phyloP scores from a whole-genome alignment of 2,329 filamentous ascomycete genomes.

The Didymella lethalis region DNA sequence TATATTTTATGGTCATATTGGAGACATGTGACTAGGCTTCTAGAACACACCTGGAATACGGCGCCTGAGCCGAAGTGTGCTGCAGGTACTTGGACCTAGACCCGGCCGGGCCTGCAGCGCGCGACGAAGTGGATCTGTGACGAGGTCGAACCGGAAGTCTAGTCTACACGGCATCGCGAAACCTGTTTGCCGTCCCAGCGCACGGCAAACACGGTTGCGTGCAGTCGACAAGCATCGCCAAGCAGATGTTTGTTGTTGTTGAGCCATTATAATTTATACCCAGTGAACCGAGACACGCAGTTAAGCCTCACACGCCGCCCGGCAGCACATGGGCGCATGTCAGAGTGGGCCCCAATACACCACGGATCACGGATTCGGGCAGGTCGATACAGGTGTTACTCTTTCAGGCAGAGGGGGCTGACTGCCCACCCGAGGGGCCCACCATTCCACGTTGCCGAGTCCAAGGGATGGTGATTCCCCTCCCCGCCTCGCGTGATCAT shows the following conservation, averaged over 20 bases:
- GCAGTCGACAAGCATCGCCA: slow-evolving; percentile 10
- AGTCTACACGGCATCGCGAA: not conserved
- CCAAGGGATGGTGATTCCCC: slow-evolving; percentile 1
- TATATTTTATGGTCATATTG: not conserved
- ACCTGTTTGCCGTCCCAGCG: not conserved
- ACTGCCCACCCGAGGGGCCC: slow-evolving; percentile 20
- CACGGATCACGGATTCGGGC: slow-evolving; percentile 3
- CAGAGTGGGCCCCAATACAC: slow-evolving; percentile 16
- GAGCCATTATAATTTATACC: not conserved
- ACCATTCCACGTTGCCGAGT: slow-evolving; percentile 18
- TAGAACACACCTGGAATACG: slow-evolving; percentile 8
- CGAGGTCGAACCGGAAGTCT: not conserved
- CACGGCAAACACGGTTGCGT: slow-evolving; percentile 9
- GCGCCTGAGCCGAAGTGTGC: slow-evolving; percentile 3
- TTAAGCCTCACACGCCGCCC: slow-evolving; percentile 14
- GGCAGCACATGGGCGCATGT: slow-evolving; percentile 11
- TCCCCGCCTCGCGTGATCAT: slow-evolving; percentile 11
- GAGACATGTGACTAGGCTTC: not conserved
- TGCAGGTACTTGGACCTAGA: slow-evolving; percentile 18
- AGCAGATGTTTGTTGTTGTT: not conserved
- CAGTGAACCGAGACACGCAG: slow-evolving; percentile 9
- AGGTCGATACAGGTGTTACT: slow-evolving; percentile 6
- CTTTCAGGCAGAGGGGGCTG: slow-evolving; percentile 15
- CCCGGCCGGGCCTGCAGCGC: not conserved
- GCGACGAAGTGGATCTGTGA: slow-evolving; percentile 8